phyloP scores from a whole-genome alignment of 2,329 filamentous ascomycete species.

The Dothistroma pini region DNA sequence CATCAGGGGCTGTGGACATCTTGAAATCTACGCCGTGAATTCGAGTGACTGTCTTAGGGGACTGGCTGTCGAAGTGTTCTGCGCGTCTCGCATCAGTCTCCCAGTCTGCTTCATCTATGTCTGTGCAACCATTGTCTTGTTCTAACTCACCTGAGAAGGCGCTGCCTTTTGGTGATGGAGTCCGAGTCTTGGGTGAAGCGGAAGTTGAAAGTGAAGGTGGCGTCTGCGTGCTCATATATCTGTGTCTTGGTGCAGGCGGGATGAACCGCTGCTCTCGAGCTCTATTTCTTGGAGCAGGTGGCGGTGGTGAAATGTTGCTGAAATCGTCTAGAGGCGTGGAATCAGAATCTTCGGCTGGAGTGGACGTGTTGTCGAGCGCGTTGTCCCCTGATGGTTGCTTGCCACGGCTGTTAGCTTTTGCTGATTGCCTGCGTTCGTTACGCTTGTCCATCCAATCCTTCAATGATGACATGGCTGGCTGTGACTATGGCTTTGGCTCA shows the following conservation, averaged over 20 bases:
- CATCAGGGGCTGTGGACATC: neutral
- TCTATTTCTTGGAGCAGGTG: neutral
- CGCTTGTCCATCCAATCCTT: neutral
- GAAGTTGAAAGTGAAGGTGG: neutral
- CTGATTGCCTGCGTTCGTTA: neutral
- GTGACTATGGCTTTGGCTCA: neutral
- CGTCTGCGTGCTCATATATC: neutral
- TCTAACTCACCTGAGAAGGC: neutral
- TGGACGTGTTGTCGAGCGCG: neutral
- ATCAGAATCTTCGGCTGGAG: neutral
- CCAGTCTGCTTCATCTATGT: neutral
- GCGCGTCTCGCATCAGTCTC: neutral
- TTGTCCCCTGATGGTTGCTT: neutral
- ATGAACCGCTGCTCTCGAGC: neutral
- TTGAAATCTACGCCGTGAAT: neutral
- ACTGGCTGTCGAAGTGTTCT: neutral
- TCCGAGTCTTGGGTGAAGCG: constrained; percentile 1
- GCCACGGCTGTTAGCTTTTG: neutral
- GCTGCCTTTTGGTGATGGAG: constrained; percentile 1
- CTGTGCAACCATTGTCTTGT: neutral
- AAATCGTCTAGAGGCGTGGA: constrained; percentile 2
- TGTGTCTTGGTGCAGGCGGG: neutral
- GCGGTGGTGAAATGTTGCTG: constrained; percentile 5
- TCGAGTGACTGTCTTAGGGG: neutral
- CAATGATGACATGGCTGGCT: neutral